Evolutionary conservation across 805 yeast genomes (phyloP), one percentile per base, ranked within the genome.

Genomic region (Starmerella powellii): DNA sequence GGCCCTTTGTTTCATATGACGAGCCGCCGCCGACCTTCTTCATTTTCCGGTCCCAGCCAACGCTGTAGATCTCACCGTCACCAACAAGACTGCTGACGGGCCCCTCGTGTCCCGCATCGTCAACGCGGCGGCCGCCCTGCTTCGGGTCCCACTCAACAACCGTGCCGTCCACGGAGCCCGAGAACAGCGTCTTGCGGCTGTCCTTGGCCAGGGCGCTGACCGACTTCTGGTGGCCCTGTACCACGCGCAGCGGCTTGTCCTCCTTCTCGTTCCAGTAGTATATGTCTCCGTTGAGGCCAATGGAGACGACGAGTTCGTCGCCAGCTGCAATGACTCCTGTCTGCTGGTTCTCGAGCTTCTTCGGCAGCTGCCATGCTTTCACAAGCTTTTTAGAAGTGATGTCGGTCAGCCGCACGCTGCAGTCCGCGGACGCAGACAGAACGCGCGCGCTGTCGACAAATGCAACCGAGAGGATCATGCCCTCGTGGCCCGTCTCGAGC

Each of bases 21-120:
- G 60, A 48, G 21, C 64, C 66, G 8, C 63, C 56, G 3, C 52
- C 57, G 21, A 67, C 47, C 12, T 61, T 52, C 55, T 71, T 73
- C 35, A 86, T 54, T 12, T 73, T 73, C 56, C 84, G 94, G 61
- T 88, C 98, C 97, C 97, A 91, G 3, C 87, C 93, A 17, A 75
- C 66, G 40, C 67, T 61, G 16, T 74, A 54, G 1, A 59, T 54
- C 1, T 57, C 59, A 11, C 56, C 54, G 4, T 57, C 59, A 11
- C 56, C 54, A 4, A 72, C 70, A 18, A 75, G 55, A 2, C 78
- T 76, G 27, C 73, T 75, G 34, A 88, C 71, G 48, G 79, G 71
- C 50, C 86, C 85, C 1, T 71, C 56, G 60, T 87, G 96, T 2
- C 63, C 70, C 12, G 56, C 52, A 24, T 28, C n/a, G 10, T 38